A percentile compares a stretch with the other conserved stretches of the same genome.
These are phyloP conservation scores for Ganoderma meredithae DNA, from an alignment of 1,284 basidiomycete species.

Conservation along the genomic window DNA sequence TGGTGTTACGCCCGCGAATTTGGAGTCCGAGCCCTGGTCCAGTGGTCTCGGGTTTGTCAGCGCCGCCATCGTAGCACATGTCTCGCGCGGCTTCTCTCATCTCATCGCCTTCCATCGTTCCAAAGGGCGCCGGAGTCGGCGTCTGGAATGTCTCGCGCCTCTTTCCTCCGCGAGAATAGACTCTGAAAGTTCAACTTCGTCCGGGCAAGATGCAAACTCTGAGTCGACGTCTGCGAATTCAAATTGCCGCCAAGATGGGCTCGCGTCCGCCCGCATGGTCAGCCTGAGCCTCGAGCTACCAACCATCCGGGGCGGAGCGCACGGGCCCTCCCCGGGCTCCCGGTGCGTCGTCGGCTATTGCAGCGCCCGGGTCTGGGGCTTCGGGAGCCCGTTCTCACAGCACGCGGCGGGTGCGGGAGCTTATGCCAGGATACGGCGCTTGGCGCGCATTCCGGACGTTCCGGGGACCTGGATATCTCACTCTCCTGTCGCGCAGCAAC, in stretches of 20 bases:
- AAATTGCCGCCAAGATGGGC: slow-evolving; percentile 13
- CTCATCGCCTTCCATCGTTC: slow-evolving; percentile 19
- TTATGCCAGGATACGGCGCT: slow-evolving; percentile 13
- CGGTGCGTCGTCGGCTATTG: slow-evolving; percentile 27
- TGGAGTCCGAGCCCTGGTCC: slow-evolving; percentile 12
- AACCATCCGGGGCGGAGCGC: slow-evolving; percentile 23
- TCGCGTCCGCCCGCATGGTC: slow-evolving; percentile 13
- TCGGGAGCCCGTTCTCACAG: slow-evolving; percentile 11
- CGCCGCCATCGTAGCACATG: slow-evolving; percentile 26
- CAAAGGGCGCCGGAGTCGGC: slow-evolving; percentile 3
- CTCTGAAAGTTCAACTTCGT: neutral
- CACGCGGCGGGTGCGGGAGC: slow-evolving; percentile 21
- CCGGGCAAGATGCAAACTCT: neutral
- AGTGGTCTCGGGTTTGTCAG: slow-evolving; percentile 3
- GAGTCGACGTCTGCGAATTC: neutral
- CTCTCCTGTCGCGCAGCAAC: neutral
- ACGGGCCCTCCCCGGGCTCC: neutral
- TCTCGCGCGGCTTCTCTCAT: slow-evolving; percentile 22
- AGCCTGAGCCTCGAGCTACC: slow-evolving; percentile 35
- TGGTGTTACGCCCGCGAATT: slow-evolving; percentile 3
- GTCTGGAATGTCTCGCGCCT: slow-evolving; percentile 10
- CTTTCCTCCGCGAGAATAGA: neutral
- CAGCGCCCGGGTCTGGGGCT: slow-evolving; percentile 13
- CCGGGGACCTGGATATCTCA: slow-evolving; percentile 16
- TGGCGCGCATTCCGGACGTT: neutral